Conservation (phyloP, 164 flowering plant genomes). For the Vitis amurensis region DNA sequence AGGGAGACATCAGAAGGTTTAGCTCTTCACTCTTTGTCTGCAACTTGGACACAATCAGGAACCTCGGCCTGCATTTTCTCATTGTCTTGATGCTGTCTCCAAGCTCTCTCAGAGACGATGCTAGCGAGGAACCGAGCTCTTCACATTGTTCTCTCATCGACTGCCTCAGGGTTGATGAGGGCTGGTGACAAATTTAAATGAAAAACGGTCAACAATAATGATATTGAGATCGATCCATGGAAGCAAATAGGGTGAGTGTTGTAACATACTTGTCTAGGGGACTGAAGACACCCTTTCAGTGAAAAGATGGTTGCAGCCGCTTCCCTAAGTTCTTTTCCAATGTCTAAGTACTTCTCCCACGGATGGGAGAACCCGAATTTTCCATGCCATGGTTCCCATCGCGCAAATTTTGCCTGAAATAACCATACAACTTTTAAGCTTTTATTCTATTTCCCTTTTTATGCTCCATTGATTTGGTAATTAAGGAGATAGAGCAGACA, state of each 20-base stretch:
- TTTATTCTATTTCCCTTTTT: no score
- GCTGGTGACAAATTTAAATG: slow-evolving; percentile 17
- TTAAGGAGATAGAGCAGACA: no score
- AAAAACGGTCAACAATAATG: background rate
- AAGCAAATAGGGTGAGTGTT: background rate
- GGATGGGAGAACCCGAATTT: slow-evolving; percentile 66
- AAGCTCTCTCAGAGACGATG: slow-evolving; percentile 48
- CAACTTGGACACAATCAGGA: slow-evolving; percentile 27
- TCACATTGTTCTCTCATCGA: slow-evolving; percentile 49
- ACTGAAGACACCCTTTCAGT: slow-evolving; percentile 44
- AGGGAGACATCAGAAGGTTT: slow-evolving; percentile 11
- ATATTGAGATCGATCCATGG: no score
- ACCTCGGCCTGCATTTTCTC: slow-evolving; percentile 31
- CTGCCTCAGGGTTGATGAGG: slow-evolving; percentile 24
- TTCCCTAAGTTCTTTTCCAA: slow-evolving; percentile 30
- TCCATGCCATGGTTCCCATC: slow-evolving; percentile 54
- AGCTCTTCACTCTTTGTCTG: slow-evolving; percentile 38
- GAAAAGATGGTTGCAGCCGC: slow-evolving; percentile 47
- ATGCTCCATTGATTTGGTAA: no score
- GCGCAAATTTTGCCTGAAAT: no score
- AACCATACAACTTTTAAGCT: no score
- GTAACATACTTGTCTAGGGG: slow-evolving; percentile 49
- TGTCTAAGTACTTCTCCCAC: slow-evolving; percentile 22
- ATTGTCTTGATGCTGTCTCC: slow-evolving; percentile 49
- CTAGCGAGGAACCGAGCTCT: slow-evolving; percentile 23